These are phyloP conservation scores for Eremothecium cymbalariae DNA, from an alignment of 1,139 yeast species.

Conservation along the genomic window DNA sequence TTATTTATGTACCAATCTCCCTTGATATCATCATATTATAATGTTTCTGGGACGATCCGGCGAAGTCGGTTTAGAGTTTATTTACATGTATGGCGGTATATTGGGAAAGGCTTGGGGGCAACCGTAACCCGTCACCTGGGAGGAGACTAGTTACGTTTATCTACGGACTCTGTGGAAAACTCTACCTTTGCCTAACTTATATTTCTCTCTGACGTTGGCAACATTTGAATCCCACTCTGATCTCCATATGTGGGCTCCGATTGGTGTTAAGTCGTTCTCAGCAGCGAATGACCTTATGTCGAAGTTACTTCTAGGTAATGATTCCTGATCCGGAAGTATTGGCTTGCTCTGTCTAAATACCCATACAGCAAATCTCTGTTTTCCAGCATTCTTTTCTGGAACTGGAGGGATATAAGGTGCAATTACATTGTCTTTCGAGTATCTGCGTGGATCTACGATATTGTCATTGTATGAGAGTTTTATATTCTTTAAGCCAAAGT, in stretches of 20 bases:
- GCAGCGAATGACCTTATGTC: conserved; percentile 64
- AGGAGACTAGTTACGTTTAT: conserved; percentile 6
- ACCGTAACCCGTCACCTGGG: too few relatives aligned
- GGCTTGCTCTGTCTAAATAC: conserved; percentile 61
- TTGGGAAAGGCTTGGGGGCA: too few relatives aligned
- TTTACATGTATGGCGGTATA: too few relatives aligned
- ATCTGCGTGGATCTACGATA: conserved; percentile 45
- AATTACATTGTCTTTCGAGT: conserved; percentile 33
- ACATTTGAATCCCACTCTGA: conserved; percentile 74
- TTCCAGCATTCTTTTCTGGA: conserved; percentile 80
- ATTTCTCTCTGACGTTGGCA: conserved; percentile 53
- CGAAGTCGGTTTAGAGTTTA: too few relatives aligned
- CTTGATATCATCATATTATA: neutral
- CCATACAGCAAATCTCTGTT: conserved; percentile 84
- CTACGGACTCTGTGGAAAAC: conserved; percentile 55
- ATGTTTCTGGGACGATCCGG: too few relatives aligned
- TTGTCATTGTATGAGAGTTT: conserved; percentile 53
- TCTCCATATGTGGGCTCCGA: conserved; percentile 94
- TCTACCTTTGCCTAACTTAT: conserved; percentile 66
- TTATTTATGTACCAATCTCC: conserved; percentile 4
- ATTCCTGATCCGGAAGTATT: conserved; percentile 14
- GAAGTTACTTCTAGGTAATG: conserved; percentile 43
- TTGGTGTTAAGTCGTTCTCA: conserved; percentile 49
- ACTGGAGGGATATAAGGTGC: conserved; percentile 68
- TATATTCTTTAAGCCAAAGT: conserved; percentile 72